Base-by-base conservation (phyloP, 2,329 filamentous ascomycete species). In the Pseudocercospora crystallina region DNA sequence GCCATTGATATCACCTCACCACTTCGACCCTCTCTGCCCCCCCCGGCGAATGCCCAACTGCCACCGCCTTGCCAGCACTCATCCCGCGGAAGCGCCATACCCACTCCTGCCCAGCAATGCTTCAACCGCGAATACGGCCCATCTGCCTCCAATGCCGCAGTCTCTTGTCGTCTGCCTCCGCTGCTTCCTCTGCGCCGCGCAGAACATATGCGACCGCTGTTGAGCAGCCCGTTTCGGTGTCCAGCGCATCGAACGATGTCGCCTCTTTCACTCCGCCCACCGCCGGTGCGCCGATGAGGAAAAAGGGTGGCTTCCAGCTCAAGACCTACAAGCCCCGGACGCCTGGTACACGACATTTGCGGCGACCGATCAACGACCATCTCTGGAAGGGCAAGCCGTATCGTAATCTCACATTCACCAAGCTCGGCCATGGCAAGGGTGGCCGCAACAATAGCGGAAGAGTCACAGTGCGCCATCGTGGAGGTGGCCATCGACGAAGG, bases 251-350 rank as follows among this genome's bases (percentile, higher is more conserved):
- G 38, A 46, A 51, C 38, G 57, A 63, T 54, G 61, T 58, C 45
- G 59, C 51, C 32, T 32, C 51, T 33, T 58, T 63, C 70, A 70
- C 60, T 64, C 69, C 61, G 60, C 43, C 57, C 60, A 69, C 61
- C 65, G 71, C 53, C 11, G 35, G 38, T 7, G 35, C 40, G 43
- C 70, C 69, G 15, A 58, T 58, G 49, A 61, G 64, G 20, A 64
- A 62, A 33, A 69, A 73, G 48, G 69, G 73, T 8, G 59, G 69
- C 54, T 71, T 76, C 54, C 69, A 73, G 30, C 69, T 97, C 70
- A 85, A 89, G 63, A 94, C 88, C 47, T 99, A 96, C 73, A 97
- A 89, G 71, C 94, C 94, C 32, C 85, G 90, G 63, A 96, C 94
- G 1, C 92, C 92, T 10, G 94, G 94, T 80, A 73, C 95, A 52